A percentile compares a stretch with the other conserved stretches of the same genome.
These are phyloP conservation scores for Solanum bukasovii DNA, from an alignment of 257 asterid species.

Conservation along the genomic window DNA sequence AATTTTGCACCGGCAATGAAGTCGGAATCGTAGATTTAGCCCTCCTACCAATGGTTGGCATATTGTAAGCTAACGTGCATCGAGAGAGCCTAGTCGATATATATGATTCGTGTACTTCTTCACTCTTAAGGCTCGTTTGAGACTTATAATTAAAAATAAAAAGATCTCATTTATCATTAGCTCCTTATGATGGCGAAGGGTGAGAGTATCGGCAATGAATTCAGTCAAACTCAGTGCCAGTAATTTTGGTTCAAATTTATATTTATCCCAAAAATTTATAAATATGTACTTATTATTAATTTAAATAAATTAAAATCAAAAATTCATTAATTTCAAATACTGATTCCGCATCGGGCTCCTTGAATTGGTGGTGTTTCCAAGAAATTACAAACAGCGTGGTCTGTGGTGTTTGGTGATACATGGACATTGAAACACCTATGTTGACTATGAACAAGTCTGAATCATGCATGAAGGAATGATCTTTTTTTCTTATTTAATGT, in stretches of 20 bases:
- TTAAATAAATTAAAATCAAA: not conserved
- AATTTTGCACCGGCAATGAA: too few relatives aligned
- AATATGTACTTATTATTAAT: not conserved
- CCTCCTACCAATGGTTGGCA: not conserved
- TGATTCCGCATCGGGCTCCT: accelerated
- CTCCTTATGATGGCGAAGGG: not conserved
- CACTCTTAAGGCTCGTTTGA: not conserved
- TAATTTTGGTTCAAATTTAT: not conserved
- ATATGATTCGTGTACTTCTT: not conserved
- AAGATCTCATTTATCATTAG: not conserved
- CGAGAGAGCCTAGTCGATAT: not conserved
- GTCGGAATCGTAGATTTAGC: not conserved
- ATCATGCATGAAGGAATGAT: constrained; percentile 6
- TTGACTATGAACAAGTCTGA: constrained; percentile 21
- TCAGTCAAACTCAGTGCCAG: not conserved
- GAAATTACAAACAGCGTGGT: constrained; percentile 34
- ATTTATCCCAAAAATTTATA: not conserved
- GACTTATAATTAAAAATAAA: not conserved
- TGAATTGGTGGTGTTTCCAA: not conserved
- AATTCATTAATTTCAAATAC: not conserved
- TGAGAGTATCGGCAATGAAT: not conserved
- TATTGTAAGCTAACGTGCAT: not conserved
- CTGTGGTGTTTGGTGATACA: not conserved
- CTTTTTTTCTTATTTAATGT: not conserved
- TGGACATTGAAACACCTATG: constrained; percentile 11